phyloP scores from a whole-genome alignment of 106 monocot species.

The Chionographis japonica region DNA sequence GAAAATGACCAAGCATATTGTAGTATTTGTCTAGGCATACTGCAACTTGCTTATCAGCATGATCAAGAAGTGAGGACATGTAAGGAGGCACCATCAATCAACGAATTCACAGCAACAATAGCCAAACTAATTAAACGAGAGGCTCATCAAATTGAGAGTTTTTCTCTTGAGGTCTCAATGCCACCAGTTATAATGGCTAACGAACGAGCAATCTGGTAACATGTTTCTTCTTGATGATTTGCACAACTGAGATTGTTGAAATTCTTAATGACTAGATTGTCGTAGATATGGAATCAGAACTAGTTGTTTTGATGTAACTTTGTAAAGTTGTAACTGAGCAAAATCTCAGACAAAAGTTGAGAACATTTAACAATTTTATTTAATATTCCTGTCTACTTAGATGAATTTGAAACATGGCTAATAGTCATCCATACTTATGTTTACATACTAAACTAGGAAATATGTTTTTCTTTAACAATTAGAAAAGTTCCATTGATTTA shows the following conservation, averaged over 20 bases:
- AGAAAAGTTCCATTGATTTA: too few relatives aligned
- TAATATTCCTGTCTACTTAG: too few relatives aligned
- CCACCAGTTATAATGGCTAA: constrained; percentile 69
- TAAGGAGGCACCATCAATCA: constrained; percentile 20
- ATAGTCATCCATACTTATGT: too few relatives aligned
- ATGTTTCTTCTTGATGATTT: not conserved
- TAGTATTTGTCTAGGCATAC: constrained; percentile 71
- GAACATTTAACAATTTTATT: too few relatives aligned
- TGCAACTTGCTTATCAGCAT: constrained; percentile 34
- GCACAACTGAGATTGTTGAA: not conserved
- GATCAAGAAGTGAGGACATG: constrained; percentile 10
- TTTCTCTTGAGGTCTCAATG: constrained; percentile 68
- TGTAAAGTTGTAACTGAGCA: not conserved
- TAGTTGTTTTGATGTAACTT: too few relatives aligned
- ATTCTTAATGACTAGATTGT: not conserved
- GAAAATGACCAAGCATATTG: constrained; percentile 29
- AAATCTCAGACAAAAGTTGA: not conserved
- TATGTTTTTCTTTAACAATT: too few relatives aligned
- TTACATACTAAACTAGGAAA: too few relatives aligned
- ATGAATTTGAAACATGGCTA: too few relatives aligned
- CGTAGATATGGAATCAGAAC: not conserved
- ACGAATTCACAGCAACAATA: constrained; percentile 30
- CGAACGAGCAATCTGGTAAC: constrained; percentile 76
- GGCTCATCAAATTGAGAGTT: constrained; percentile 50
- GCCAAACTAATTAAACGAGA: constrained; percentile 30